Evolutionary conservation across 805 yeast species (phyloP).

Genomic region (Teunomyces panamensis): DNA sequence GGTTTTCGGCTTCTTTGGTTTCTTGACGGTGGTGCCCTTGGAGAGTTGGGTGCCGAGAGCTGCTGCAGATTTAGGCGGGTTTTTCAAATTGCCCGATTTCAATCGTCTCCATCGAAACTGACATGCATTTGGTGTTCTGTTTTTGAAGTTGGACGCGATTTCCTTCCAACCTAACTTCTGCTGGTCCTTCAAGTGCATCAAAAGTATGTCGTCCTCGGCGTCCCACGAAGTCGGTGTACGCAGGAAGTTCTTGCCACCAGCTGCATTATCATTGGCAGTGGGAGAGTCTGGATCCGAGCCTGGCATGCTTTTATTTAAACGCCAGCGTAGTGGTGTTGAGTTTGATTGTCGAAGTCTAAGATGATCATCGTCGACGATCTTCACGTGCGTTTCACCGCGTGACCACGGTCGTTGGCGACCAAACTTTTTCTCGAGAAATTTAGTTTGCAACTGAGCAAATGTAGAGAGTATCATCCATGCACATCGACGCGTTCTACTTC

Average conservation of each 20-base stretch:
- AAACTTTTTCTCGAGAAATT: background rate
- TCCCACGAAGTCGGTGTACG: slow-evolving; percentile 50
- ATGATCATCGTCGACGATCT: slow-evolving; percentile 2
- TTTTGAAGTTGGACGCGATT: slow-evolving; percentile 41
- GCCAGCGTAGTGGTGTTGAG: slow-evolving; percentile 2
- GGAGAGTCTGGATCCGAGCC: slow-evolving; percentile 2
- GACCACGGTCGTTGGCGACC: background rate
- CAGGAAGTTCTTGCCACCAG: slow-evolving; percentile 24
- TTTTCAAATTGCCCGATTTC: slow-evolving; percentile 42
- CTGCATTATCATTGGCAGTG: background rate
- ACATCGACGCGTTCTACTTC: background rate
- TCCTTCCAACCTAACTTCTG: slow-evolving; percentile 50
- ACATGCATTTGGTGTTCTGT: slow-evolving; percentile 40
- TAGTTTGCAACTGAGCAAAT: background rate
- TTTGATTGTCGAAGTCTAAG: slow-evolving; percentile 1
- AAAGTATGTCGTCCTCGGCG: slow-evolving; percentile 43
- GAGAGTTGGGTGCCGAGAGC: slow-evolving; percentile 13
- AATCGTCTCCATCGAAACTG: slow-evolving; percentile 42
- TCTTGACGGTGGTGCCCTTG: slow-evolving; percentile 8
- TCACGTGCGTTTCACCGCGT: background rate
- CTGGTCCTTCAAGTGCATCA: slow-evolving; percentile 45
- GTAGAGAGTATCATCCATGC: background rate
- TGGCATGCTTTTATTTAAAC: background rate
- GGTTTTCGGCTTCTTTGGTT: slow-evolving; percentile 10
- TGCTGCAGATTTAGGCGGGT: slow-evolving; percentile 42